A percentile compares a stretch with the other conserved stretches of the same genome.
phyloP scores from a whole-genome alignment of 2,329 filamentous ascomycete species.

The Teratosphaeriaceae sp. region DNA sequence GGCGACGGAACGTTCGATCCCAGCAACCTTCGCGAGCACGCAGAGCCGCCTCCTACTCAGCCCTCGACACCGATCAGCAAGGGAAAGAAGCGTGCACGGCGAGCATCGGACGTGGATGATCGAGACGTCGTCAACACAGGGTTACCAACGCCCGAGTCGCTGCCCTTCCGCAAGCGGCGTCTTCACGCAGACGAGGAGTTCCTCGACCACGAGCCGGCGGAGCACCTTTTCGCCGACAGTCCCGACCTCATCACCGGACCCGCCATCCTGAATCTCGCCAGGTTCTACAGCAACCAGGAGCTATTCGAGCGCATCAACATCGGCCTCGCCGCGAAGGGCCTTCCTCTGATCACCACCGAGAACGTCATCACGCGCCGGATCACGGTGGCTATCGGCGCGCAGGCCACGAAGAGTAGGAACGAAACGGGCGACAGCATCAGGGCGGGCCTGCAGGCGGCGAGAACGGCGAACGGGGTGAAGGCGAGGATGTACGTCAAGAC shows the following conservation, averaged over 20 bases:
- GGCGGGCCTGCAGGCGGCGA: conserved; percentile 5
- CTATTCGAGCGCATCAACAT: conserved; percentile 8
- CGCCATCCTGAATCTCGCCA: conserved; percentile 9
- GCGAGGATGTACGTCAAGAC: background rate
- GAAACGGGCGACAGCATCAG: conserved; percentile 2
- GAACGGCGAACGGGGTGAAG: conserved; percentile 8
- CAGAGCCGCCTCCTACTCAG: background rate
- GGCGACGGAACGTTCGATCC: background rate
- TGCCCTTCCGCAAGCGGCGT: background rate
- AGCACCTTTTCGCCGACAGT: conserved; percentile 5
- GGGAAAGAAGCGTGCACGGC: background rate
- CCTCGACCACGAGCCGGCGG: background rate
- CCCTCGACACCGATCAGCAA: background rate
- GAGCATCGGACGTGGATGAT: background rate
- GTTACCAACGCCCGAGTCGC: background rate
- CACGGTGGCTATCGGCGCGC: conserved; percentile 7
- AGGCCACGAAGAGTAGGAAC: conserved; percentile 2
- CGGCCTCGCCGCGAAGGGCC: conserved; percentile 4
- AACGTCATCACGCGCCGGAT: conserved; percentile 11
- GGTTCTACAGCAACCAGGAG: conserved; percentile 10
- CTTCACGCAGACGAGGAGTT: background rate
- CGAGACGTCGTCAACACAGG: background rate
- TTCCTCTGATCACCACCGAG: background rate
- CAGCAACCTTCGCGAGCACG: too few relatives aligned
- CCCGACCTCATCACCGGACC: conserved; percentile 5